phyloP scores from a whole-genome alignment of 805 yeast species.

The Cyberlindnera nakhonratchasimensis region DNA sequence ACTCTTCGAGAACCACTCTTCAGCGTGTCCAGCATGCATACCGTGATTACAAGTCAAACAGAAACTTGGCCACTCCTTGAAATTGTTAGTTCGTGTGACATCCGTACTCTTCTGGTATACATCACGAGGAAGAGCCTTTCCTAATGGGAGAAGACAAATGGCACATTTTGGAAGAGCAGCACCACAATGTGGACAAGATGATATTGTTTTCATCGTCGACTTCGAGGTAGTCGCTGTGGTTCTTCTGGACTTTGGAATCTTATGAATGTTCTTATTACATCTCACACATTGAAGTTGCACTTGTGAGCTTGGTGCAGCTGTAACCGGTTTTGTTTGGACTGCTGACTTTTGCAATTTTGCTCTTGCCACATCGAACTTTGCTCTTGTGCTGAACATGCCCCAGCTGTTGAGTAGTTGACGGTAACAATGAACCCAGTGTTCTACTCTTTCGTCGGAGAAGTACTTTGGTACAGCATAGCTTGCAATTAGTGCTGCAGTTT shows the following conservation, averaged over 20 bases:
- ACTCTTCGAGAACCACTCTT: constrained; percentile 91
- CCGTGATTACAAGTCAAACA: constrained; percentile 92
- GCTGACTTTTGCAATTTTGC: constrained; percentile 56
- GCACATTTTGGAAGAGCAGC: constrained; percentile 88
- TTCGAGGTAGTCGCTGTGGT: neutral
- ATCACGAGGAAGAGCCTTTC: constrained; percentile 51
- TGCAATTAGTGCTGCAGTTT: constrained; percentile 81
- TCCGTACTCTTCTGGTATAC: constrained; percentile 12
- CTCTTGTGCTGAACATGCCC: constrained; percentile 73
- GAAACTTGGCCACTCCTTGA: constrained; percentile 86
- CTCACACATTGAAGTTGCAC: constrained; percentile 75
- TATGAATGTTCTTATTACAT: constrained; percentile 72
- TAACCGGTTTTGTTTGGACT: constrained; percentile 34
- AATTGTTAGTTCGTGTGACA: constrained; percentile 28
- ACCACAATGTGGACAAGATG: constrained; percentile 79
- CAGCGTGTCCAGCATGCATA: constrained; percentile 92
- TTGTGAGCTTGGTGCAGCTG: constrained; percentile 61
- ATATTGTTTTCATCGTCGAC: constrained; percentile 5
- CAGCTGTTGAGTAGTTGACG: constrained; percentile 71
- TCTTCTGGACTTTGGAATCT: constrained; percentile 25
- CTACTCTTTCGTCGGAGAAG: constrained; percentile 68
- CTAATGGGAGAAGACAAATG: constrained; percentile 77
- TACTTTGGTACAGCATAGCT: constrained; percentile 83
- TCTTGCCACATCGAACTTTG: constrained; percentile 80
- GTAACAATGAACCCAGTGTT: constrained; percentile 75